Base-by-base conservation (phyloP, 495 filamentous ascomycete genomes). In the Aspergillus funiculosus region DNA sequence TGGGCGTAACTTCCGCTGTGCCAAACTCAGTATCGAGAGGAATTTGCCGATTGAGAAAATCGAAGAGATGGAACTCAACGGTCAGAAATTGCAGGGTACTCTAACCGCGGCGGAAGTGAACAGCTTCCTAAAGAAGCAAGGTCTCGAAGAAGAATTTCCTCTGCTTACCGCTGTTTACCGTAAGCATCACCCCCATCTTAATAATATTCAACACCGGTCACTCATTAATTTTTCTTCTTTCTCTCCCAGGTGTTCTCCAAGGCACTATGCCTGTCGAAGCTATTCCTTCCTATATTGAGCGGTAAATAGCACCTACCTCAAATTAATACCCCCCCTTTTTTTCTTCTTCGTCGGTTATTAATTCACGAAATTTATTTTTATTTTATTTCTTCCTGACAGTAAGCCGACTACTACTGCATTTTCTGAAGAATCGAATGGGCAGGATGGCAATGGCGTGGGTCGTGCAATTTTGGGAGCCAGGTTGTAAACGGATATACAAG, bases 61-160 rank as follows among this genome's bases (percentile, higher is more conserved):
- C 46, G 94, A 97, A 76, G 74, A 78, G 59, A 74, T 75, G 29
- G 89, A 95, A 66, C 73, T 99, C 49, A 99, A 99, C 61, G 94
- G 94, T 24, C 94, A 99, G 76, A 95, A 89, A 71, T 68, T 99
- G 52, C 94, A 97, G 64, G 94, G 94, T 13, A 95, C 87, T 5
- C 81, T 82, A 57, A 99, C 94, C 26, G 86, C 92, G 14, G 77
- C 78, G 35, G 94, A 99, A 61, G 90, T 99, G 13, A 84, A 91
- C 69, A 76, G 67, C 31, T 96, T 96, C 64, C 64, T 99, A 63
- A 87, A 83, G 68, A 78, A 77, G 37, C 78, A 82, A 54, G 82
- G 80, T 4, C 68, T 78, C 50, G 89, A 94, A 67, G 67, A 79
- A 17, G 85, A 94, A 30, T 99, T 92, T 59, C 94, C 94, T 28